Percentiles rank a stretch among this genome's conserved stretches.
Evolutionary conservation across 2,329 filamentous ascomycete genomes (phyloP).

Genomic region (Plectosphaerella cucumerina): DNA sequence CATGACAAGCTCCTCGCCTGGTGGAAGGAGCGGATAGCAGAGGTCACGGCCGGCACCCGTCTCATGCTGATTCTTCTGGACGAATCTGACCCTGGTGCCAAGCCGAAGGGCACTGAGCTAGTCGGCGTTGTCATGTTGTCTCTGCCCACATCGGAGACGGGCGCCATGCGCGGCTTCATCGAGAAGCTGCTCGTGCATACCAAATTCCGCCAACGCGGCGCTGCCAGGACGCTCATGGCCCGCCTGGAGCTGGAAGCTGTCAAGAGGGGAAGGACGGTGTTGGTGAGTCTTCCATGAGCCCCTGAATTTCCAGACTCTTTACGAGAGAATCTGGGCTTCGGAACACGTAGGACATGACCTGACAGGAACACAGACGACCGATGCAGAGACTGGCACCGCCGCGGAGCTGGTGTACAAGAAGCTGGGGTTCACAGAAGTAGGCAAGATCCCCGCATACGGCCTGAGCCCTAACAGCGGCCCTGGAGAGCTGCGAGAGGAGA

Average conservation of each 20-base stretch:
- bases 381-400: conserved; percentile 45
- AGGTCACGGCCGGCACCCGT: conserved; percentile 39
- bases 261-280: conserved; percentile 40
- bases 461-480: conserved; percentile 33
- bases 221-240: conserved; percentile 45
- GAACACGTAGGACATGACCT: too few species aligned
- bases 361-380: conserved; percentile 36
- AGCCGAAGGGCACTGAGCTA: conserved; percentile 38
- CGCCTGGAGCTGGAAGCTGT: conserved; percentile 52
- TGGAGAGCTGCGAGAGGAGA: conserved; percentile 44
- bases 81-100: conserved; percentile 24
- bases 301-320: too few species aligned
- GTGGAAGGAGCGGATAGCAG: conserved; percentile 50
- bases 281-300: conserved; percentile 37
- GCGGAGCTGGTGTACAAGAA: conserved; percentile 51
- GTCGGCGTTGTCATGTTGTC: conserved; percentile 53
- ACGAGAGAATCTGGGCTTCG: too few species aligned
- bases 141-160: conserved; percentile 51
- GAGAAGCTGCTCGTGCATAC: conserved; percentile 56
- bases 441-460: conserved; percentile 50
- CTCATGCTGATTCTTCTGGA: conserved; percentile 50
- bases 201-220: conserved; percentile 43
- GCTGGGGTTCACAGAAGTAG: conserved; percentile 53
- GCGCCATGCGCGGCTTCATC: conserved; percentile 47
- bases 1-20: conserved; percentile 51